Base-by-base conservation (phyloP, 2,329 filamentous ascomycete species). In the Verticillium albo-atrum region DNA sequence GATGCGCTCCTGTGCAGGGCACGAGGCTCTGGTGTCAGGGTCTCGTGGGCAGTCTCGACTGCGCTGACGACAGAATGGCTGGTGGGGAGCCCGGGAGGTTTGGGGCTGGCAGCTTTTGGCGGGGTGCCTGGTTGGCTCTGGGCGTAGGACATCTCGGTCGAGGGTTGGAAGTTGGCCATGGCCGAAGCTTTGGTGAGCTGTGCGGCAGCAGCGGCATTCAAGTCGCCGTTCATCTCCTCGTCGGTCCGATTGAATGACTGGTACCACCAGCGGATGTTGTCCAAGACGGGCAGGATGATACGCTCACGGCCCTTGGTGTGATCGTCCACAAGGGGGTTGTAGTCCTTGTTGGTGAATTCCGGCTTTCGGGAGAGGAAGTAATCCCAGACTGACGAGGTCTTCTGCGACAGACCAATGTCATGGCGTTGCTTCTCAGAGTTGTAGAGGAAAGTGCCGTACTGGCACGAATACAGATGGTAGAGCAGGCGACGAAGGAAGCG, bases 381-480 rank as follows among this genome's bases (percentile, higher is more conserved):
- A 66, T 95, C 90, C 95, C 95, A 99, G 1, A 97, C 95, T 25
- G 91, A 96, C 3, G 89, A 83, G 3, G 92, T 96, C 58, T 85
- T 82, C 67, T 92, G 87, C 42, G 80, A 78, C 1, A 90, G 87
- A 28, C 80, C 82, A 25, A 85, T 83, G 51, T 95, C 89, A 17
- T 85, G 78, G 3, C 95, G 88, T 68, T 97, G 90, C 69, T 92
- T 95, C 72, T 99, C 95, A 59, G 87, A 96, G 75, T 99, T 97
- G 75, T 91, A 97, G 5, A 99, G 81, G 71, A 99, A 99, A 0
- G 94, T 97, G 53, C 95, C 95, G 64, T 97, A 99, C 71, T 99
- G 95, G 65, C 93, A 97, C 0, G 94, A 94, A 71, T 98, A 94
- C 1, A 96, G 83, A 71, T 99, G 95, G 70, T 98, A 99, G 2